A percentile compares a stretch with the other conserved stretches of the same genome.
These are phyloP conservation scores for Coniella lustricola DNA, from an alignment of 2,329 filamentous ascomycete genomes.

Conservation along the genomic window DNA sequence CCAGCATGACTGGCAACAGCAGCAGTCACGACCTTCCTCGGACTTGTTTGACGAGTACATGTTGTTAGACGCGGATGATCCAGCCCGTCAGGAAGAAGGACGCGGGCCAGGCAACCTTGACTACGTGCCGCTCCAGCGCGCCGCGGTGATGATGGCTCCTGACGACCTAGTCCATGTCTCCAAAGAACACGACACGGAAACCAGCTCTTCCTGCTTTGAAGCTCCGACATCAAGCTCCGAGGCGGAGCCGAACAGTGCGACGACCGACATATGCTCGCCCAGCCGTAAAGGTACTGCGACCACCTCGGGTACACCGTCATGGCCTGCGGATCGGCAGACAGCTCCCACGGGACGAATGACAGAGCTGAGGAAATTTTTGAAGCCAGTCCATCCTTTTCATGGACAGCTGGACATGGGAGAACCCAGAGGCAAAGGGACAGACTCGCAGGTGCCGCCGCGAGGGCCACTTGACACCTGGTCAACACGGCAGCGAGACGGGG, in stretches of 20 bases:
- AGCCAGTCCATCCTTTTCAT: no score
- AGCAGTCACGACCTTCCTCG: conserved; percentile 1
- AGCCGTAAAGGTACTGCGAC: neutral
- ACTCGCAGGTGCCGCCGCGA: no score
- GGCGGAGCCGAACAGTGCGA: neutral
- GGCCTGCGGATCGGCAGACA: no score
- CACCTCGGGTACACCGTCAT: neutral
- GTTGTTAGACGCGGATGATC: conserved; percentile 7
- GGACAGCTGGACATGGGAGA: no score
- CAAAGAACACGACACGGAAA: neutral
- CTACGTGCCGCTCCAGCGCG: conserved; percentile 7
- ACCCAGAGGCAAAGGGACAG: no score
- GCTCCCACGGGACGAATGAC: no score
- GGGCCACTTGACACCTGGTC: neutral
- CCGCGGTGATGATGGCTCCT: neutral
- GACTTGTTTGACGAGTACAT: conserved; percentile 16
- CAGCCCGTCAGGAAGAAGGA: neutral
- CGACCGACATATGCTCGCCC: neutral
- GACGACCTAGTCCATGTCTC: no score
- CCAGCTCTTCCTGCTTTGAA: conserved; percentile 3
- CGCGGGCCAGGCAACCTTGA: conserved; percentile 3
- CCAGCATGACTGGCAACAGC: neutral
- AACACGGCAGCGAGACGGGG: neutral
- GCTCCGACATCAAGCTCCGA: neutral
- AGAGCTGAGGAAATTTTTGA: no score